Evolutionary conservation across 2,329 filamentous ascomycete species (phyloP).

Genomic region (Capronia coronata): DNA sequence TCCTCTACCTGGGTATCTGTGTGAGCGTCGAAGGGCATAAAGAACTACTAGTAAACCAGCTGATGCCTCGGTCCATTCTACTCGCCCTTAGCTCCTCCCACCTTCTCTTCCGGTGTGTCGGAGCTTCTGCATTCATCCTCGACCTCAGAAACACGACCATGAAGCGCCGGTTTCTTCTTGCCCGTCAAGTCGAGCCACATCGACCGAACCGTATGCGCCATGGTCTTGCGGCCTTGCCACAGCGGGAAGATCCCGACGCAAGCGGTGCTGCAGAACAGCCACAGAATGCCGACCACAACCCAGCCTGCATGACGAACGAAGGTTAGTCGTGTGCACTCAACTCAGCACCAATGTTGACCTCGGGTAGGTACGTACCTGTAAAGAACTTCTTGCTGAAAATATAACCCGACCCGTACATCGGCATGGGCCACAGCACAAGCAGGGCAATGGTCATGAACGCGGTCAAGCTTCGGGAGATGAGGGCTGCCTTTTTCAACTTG

Average conservation of each 20-base stretch:
- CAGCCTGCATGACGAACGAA: slow-evolving; percentile 47
- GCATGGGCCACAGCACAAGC: slow-evolving; percentile 84
- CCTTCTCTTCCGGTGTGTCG: slow-evolving; percentile 44
- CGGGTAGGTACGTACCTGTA: slow-evolving; percentile 39
- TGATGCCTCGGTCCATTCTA: background rate
- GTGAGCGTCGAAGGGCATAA: too few relatives aligned
- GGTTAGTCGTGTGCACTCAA: background rate
- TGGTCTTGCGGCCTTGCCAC: slow-evolving; percentile 67
- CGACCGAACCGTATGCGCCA: slow-evolving; percentile 53
- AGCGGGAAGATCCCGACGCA: slow-evolving; percentile 76
- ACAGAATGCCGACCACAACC: slow-evolving; percentile 69
- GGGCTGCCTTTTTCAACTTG: slow-evolving; percentile 49
- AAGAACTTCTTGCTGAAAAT: slow-evolving; percentile 78
- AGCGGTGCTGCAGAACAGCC: slow-evolving; percentile 66
- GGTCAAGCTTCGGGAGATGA: slow-evolving; percentile 53
- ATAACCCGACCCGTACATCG: slow-evolving; percentile 76
- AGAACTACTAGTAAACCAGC: too few relatives aligned
- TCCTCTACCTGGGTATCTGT: too few relatives aligned
- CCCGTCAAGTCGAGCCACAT: slow-evolving; percentile 56
- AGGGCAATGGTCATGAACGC: slow-evolving; percentile 62
- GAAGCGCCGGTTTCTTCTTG: slow-evolving; percentile 31
- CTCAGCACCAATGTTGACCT: background rate
- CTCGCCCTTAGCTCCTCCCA: slow-evolving; percentile 33
- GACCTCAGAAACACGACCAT: slow-evolving; percentile 28
- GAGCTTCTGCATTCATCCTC: slow-evolving; percentile 38